Percentiles rank a stretch among this genome's conserved stretches.
These are phyloP conservation scores for Pezicula carpinea DNA, from an alignment of 2,329 filamentous ascomycete species.

Conservation along the genomic window DNA sequence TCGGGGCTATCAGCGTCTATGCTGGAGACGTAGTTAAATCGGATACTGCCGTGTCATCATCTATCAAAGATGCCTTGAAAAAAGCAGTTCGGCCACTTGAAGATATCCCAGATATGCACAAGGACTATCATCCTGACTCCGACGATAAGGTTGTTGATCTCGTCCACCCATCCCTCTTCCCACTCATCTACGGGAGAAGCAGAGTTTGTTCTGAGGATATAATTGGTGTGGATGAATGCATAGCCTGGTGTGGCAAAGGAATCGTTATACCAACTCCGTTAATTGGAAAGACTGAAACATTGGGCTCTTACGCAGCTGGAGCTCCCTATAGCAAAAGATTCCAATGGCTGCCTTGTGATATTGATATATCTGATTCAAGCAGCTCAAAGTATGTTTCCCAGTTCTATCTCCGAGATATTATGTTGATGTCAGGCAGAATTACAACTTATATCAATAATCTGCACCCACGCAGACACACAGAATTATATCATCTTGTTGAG, in stretches of 20 bases:
- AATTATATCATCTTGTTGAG: constrained; percentile 35
- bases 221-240: constrained; percentile 18
- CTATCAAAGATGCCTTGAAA: constrained; percentile 37
- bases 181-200: constrained; percentile 48
- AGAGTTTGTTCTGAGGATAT: constrained; percentile 31
- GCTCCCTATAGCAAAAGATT: constrained; percentile 23
- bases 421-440: constrained; percentile 26
- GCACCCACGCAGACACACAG: constrained; percentile 30
- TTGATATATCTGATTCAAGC: constrained; percentile 9
- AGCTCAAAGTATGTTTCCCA: constrained; percentile 12
- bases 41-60: constrained; percentile 38
- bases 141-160: constrained; percentile 54
- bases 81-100: constrained; percentile 43
- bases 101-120: constrained; percentile 40
- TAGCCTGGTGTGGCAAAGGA: constrained; percentile 27
- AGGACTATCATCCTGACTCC: constrained; percentile 59
- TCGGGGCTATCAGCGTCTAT: constrained; percentile 5
- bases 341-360: constrained; percentile 41
- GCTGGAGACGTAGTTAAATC: constrained; percentile 44
- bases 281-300: too few species aligned
- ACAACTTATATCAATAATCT: constrained; percentile 42
- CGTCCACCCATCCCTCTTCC: constrained; percentile 60
- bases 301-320: too few species aligned
- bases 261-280: constrained; percentile 9
- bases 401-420: neutral